A percentile compares a stretch with the other conserved stretches of the same genome.
These are phyloP conservation scores for Tuber borchii DNA, from an alignment of 495 filamentous ascomycete genomes.

Conservation along the genomic window DNA sequence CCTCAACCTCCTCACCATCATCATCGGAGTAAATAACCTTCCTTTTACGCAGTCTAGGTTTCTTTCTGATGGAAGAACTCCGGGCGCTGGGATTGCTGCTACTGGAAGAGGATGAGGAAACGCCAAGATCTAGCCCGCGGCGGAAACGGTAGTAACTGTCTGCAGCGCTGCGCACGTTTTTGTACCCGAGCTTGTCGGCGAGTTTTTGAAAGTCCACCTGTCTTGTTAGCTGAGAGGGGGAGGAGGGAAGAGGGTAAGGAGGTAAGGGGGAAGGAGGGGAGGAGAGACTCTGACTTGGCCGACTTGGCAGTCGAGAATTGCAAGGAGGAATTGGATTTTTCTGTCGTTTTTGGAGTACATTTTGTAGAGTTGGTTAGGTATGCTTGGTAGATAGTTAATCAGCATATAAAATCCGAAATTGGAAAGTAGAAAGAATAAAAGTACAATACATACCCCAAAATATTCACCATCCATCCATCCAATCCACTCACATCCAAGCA, in stretches of 20 bases:
- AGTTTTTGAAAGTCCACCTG: conserved; percentile 34
- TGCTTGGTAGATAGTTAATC: not conserved
- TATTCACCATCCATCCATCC: not conserved
- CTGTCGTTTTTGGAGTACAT: conserved; percentile 11
- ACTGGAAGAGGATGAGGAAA: not conserved
- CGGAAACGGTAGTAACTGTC: conserved; percentile 37
- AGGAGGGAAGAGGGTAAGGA: too few relatives aligned
- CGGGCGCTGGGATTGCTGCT: conserved; percentile 9
- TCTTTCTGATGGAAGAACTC: not conserved
- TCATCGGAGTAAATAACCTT: not conserved
- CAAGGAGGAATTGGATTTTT: conserved; percentile 27
- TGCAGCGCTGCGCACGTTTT: conserved; percentile 30
- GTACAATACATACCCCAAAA: not conserved
- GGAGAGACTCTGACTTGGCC: conserved; percentile 19
- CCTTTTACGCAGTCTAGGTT: not conserved
- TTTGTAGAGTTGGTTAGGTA: not conserved
- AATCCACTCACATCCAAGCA: not conserved
- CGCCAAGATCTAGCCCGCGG: not conserved
- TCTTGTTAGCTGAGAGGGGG: not conserved
- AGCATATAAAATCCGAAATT: not conserved
- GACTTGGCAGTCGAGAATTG: conserved; percentile 30
- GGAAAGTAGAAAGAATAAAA: not conserved
- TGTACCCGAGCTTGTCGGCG: conserved; percentile 27
- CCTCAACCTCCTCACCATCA: conserved; percentile 12
- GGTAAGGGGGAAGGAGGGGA: not conserved